A percentile compares a stretch with the other conserved stretches of the same genome.
phyloP scores from a whole-genome alignment of 495 filamentous ascomycete genomes.

The Penicillium angulare region DNA sequence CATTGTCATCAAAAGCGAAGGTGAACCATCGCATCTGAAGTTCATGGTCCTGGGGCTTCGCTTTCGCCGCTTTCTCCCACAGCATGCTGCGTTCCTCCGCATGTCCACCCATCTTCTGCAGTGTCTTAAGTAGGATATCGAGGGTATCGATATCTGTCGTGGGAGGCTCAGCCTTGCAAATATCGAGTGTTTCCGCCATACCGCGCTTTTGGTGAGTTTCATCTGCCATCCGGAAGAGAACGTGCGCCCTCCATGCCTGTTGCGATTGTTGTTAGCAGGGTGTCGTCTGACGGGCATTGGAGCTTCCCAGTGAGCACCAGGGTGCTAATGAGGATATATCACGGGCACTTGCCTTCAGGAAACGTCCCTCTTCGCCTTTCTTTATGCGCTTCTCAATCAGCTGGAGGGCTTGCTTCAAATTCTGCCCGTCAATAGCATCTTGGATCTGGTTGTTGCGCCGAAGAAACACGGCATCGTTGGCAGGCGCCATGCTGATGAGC shows the following conservation, averaged over 20 bases:
- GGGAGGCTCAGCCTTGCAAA: constrained; percentile 48
- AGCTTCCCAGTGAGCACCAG: too few species aligned
- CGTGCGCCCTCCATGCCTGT: constrained; percentile 54
- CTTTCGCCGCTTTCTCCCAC: constrained; percentile 57
- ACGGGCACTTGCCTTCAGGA: constrained; percentile 39
- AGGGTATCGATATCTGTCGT: constrained; percentile 51
- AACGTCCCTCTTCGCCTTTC: constrained; percentile 54
- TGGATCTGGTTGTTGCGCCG: constrained; percentile 58
- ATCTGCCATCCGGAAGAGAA: constrained; percentile 46
- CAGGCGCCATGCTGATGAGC: constrained; percentile 27
- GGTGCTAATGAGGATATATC: too few species aligned
- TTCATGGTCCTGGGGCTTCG: constrained; percentile 46
- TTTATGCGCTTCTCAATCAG: constrained; percentile 60
- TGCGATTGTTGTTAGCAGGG: not conserved
- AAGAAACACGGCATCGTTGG: constrained; percentile 45
- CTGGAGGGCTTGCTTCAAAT: constrained; percentile 59
- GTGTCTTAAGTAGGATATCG: constrained; percentile 41
- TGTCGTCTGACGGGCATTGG: not conserved
- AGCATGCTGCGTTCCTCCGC: constrained; percentile 35
- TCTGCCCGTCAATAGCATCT: constrained; percentile 56
- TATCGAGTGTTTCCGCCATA: constrained; percentile 43
- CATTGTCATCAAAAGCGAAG: constrained; percentile 41
- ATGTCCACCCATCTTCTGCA: constrained; percentile 34
- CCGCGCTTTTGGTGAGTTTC: constrained; percentile 42
- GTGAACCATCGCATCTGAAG: constrained; percentile 57